A percentile compares a stretch with the other conserved stretches of the same genome.
Evolutionary conservation across 306 rosid species (phyloP).

Genomic region (Trifolium pratense): DNA sequence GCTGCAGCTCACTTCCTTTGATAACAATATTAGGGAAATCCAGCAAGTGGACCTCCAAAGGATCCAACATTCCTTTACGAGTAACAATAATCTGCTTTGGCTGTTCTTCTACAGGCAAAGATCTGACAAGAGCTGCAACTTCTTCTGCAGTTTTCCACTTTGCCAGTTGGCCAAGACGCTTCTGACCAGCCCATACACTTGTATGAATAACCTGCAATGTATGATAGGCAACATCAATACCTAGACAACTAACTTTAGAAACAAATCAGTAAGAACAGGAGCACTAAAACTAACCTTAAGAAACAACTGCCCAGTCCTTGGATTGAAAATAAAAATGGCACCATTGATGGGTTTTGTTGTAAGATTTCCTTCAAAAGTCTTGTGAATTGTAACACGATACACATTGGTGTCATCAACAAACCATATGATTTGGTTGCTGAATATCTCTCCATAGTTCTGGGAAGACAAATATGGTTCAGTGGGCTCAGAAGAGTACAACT

Average conservation of each 20-base stretch:
- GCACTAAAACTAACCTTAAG: constrained; percentile 68
- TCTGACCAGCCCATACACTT: constrained; percentile 99
- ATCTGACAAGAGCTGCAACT: constrained; percentile 99
- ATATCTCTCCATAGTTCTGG: constrained; percentile 97
- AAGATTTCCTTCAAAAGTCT: constrained; percentile 99
- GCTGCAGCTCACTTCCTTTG: constrained; percentile 99
- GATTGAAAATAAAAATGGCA: constrained; percentile 96
- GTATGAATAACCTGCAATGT: constrained; percentile 89
- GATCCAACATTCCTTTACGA: constrained; percentile 99
- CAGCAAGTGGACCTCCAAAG: constrained; percentile 91
- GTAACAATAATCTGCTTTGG: constrained; percentile 98
- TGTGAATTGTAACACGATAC: constrained; percentile 96
- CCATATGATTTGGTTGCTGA: constrained; percentile 99
- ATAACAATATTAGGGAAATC: constrained; percentile 98
- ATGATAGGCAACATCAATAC: constrained; percentile 27
- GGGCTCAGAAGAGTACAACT: constrained; percentile 97
- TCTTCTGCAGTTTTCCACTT: constrained; percentile 99
- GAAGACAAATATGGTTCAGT: constrained; percentile 98
- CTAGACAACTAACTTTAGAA: constrained; percentile 1
- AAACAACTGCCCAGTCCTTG: constrained; percentile 97
- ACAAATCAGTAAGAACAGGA: neutral
- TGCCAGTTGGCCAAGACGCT: constrained; percentile 99
- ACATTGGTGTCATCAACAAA: constrained; percentile 99
- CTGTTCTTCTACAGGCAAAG: constrained; percentile 97
- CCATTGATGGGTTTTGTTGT: constrained; percentile 99